Evolutionary conservation across 78 protist genomes (phyloP).

Genomic region (Parvularia atlantis): DNA sequence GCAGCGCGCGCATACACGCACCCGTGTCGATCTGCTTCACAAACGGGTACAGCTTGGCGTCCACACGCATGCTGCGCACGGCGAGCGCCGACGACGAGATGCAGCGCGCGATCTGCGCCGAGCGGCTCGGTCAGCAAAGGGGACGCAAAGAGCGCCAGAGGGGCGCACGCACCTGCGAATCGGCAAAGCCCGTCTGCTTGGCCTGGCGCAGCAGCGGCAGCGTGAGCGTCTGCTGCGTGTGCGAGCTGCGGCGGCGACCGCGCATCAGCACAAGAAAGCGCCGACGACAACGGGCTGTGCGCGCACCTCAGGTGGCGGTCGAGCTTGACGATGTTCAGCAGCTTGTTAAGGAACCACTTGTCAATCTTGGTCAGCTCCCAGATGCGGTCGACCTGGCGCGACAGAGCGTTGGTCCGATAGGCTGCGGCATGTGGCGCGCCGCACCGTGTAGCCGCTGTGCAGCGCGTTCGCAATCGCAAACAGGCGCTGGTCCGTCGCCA

Average conservation of each 20-base stretch:
- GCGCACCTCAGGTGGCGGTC: constrained; percentile 18
- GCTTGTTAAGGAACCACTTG: constrained; percentile 80
- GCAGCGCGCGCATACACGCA: constrained; percentile 4
- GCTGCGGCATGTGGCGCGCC: no score
- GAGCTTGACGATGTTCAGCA: constrained; percentile 49
- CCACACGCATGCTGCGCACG: constrained; percentile 18
- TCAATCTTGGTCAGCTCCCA: constrained; percentile 80
- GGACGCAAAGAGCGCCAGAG: no score
- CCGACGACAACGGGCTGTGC: neutral
- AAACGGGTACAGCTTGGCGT: constrained; percentile 48
- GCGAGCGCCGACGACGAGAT: neutral
- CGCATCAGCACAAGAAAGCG: no score
- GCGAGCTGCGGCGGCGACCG: no score
- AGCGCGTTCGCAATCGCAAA: constrained; percentile 71
- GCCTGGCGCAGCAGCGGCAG: constrained; percentile 49
- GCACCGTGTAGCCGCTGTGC: constrained; percentile 46
- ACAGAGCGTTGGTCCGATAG: no score
- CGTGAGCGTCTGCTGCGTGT: no score
- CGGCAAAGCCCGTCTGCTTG: constrained; percentile 81
- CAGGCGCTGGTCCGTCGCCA: constrained; percentile 75
- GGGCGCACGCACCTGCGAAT: no score
- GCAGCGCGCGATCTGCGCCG: constrained; percentile 7
- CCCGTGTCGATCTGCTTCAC: constrained; percentile 94
- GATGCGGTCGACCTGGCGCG: constrained; percentile 72
- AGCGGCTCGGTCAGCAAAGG: no score